Base-by-base conservation (phyloP, 2,329 filamentous ascomycete genomes). In the Fusarium poae region DNA sequence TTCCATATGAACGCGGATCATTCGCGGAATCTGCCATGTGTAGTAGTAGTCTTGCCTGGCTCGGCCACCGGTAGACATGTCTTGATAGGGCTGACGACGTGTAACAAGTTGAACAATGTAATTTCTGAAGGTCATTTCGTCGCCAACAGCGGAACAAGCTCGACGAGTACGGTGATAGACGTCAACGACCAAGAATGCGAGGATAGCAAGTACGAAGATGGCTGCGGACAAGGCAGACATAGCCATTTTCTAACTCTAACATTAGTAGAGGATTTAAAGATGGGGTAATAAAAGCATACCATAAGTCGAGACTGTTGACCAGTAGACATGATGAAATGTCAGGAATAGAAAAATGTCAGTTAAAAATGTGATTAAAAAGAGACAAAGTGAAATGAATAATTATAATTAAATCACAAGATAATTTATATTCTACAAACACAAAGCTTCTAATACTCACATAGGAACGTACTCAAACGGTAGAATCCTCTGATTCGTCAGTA, bases 21-120 rank as follows among this genome's bases (percentile, higher is more conserved):
- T n/a, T n/a, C 34, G 18, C 4, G 7, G 3, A 10, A 37, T n/a
- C 5, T 37, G 34, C 34, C 34, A 37, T 3, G 34, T 37, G 3
- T n/a, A 37, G 10, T 37, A 37, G 34, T 37, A 37, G 34, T 37
- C 34, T n/a, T 37, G 34, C n/a, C 34, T 37, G 0, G 9, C 34
- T 11, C 6, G 1, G 10, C 9, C 9, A 4, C 18, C 1, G 1
- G 5, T n/a, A n/a, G 9, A 37, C 9, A n/a, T 2, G 10, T 6
- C 18, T 37, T 37, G 18, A 10, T 37, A 37, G 4, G 34, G 34
- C 1, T 37, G 34, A n/a, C 34, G 18, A 5, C 18, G 34, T 6
- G 18, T n/a, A 37, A 37, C n/a, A 18, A 37, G 10, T n/a, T 37
- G 18, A n/a, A 37, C 9, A 11, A 37, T 5, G 4, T 37, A 37